Conservation (phyloP, 169 alveolate genomes). For the Theileria parva region DNA sequence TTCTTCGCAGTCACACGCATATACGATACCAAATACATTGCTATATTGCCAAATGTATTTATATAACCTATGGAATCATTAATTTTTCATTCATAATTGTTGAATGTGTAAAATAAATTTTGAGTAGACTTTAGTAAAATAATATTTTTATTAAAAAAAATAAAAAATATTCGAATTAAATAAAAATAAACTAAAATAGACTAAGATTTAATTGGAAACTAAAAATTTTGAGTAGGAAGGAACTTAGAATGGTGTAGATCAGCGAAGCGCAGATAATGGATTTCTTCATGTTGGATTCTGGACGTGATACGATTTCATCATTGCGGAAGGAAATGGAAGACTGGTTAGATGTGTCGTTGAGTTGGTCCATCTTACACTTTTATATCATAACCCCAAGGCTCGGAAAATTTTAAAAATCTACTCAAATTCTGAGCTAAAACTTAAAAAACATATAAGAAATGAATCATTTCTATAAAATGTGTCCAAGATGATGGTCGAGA, state of each 20-base stretch:
- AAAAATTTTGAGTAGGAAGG: too few relatives aligned
- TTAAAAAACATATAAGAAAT: background rate
- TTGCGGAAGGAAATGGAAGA: conserved; percentile 1
- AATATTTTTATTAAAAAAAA: background rate
- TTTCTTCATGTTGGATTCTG: background rate
- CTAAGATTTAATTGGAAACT: conserved; percentile 3
- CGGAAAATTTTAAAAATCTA: too few relatives aligned
- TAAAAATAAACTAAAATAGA: background rate
- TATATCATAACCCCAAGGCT: background rate
- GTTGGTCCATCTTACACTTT: background rate
- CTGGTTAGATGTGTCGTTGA: background rate
- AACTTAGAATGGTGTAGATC: conserved; percentile 40
- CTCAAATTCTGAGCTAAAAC: background rate
- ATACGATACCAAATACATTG: conserved; percentile 70
- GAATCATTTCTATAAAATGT: background rate
- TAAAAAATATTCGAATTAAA: background rate
- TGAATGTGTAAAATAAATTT: background rate
- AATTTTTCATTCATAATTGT: background rate
- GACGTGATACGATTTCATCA: background rate
- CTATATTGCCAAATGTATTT: conserved; percentile 66
- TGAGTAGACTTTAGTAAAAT: background rate
- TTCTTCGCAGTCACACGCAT: conserved; percentile 65
- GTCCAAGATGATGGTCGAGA: background rate
- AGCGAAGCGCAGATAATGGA: conserved; percentile 39
- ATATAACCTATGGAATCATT: conserved; percentile 37